Evolutionary conservation across 495 filamentous ascomycete species (phyloP).

Genomic region (Hypoxylon rickii): DNA sequence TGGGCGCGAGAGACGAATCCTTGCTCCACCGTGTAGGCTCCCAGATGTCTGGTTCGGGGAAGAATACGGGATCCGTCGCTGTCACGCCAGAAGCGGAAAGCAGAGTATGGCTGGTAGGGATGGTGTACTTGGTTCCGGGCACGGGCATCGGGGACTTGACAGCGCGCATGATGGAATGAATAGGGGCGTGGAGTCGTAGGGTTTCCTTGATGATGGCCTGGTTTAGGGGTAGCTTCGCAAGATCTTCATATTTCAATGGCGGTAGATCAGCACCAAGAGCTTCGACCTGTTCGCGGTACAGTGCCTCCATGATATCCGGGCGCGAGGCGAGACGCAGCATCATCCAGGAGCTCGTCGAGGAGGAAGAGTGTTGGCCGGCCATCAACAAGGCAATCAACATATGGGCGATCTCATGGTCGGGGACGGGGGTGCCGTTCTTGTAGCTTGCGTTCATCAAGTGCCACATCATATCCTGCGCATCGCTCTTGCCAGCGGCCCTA

Average conservation of each 20-base stretch:
- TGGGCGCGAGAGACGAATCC: slow-evolving; percentile 49
- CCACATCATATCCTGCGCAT: slow-evolving; percentile 76
- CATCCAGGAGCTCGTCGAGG: slow-evolving; percentile 80
- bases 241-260: slow-evolving; percentile 66
- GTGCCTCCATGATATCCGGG: slow-evolving; percentile 72
- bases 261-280: slow-evolving; percentile 66
- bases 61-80: slow-evolving; percentile 69
- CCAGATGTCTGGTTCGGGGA: slow-evolving; percentile 80
- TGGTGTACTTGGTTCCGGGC: slow-evolving; percentile 74
- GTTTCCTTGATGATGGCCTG: slow-evolving; percentile 78
- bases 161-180: slow-evolving; percentile 84
- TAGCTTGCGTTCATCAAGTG: slow-evolving; percentile 81
- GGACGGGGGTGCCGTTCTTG: slow-evolving; percentile 70
- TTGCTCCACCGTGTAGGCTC: slow-evolving; percentile 88
- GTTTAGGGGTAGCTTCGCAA: slow-evolving; percentile 71
- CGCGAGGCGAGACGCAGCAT: slow-evolving; percentile 75
- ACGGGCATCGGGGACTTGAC: slow-evolving; percentile 81
- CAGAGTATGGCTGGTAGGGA: slow-evolving; percentile 76
- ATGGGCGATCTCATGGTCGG: slow-evolving; percentile 82
- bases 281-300: slow-evolving; percentile 73
- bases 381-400: slow-evolving; percentile 93
- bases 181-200: slow-evolving; percentile 76
- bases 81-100: slow-evolving; percentile 83
- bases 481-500: slow-evolving; percentile 53
- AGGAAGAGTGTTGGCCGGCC: slow-evolving; percentile 88